These are phyloP conservation scores for Alopecurus myosuroides DNA, from an alignment of 176 grass and related monocot species.

Conservation along the genomic window DNA sequence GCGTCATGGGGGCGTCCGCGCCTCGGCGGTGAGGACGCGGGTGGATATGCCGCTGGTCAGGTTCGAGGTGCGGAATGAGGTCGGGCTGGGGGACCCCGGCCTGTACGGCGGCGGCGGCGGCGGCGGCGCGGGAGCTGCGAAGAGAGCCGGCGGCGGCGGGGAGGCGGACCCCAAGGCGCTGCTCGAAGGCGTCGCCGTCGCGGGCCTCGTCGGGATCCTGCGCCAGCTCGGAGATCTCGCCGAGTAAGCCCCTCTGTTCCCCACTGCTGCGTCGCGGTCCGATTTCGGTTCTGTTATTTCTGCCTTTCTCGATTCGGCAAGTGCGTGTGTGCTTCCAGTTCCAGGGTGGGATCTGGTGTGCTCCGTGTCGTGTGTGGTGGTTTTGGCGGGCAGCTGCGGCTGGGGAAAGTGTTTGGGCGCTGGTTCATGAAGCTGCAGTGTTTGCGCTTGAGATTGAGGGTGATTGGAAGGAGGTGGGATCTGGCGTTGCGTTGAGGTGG, in stretches of 20 bases:
- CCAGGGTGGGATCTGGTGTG: conserved; percentile 5
- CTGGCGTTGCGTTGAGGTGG: conserved; percentile 17
- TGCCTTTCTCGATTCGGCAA: neutral
- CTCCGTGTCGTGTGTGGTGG: neutral
- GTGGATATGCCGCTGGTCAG: conserved; percentile 78
- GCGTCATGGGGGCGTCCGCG: neutral
- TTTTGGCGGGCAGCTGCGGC: neutral
- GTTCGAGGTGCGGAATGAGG: conserved; percentile 92
- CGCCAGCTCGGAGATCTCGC: conserved; percentile 98
- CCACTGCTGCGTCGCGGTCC: neutral
- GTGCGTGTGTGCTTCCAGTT: neutral
- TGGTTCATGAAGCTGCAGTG: neutral
- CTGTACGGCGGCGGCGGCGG: conserved; percentile 54
- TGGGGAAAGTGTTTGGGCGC: neutral
- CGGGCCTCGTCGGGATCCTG: conserved; percentile 95
- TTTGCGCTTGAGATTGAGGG: neutral
- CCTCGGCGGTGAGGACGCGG: conserved; percentile 17
- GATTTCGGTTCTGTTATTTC: neutral
- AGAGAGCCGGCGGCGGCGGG: too few relatives aligned
- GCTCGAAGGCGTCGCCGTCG: conserved; percentile 90
- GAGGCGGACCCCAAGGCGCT: conserved; percentile 83
- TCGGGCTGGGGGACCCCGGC: conserved; percentile 70
- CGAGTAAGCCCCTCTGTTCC: conserved; percentile 45
- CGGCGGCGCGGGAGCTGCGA: too few relatives aligned
- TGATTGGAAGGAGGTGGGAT: conserved; percentile 11